These are phyloP conservation scores for Trametes sp. DNA, from an alignment of 1,284 basidiomycete species.

Conservation along the genomic window DNA sequence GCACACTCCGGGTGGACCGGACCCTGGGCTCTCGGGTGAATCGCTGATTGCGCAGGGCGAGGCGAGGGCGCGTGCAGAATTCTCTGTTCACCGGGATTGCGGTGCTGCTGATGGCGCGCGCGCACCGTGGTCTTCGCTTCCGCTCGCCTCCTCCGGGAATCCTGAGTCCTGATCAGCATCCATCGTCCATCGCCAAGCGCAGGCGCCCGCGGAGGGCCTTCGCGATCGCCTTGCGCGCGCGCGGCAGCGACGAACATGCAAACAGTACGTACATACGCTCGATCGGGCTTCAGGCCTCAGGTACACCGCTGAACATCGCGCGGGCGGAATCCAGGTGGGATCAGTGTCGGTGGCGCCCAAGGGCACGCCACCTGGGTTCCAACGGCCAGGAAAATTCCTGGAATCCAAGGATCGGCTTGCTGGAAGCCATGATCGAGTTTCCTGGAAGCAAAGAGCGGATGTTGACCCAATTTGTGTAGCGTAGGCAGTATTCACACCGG, in stretches of 20 bases:
- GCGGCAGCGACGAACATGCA: not conserved
- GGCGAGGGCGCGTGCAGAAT: not conserved
- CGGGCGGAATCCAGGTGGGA: too few relatives aligned
- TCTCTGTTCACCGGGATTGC: constrained; percentile 17
- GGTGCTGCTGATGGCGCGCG: constrained; percentile 9
- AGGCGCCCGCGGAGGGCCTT: not conserved
- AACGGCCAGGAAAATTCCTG: too few relatives aligned
- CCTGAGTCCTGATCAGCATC: not conserved
- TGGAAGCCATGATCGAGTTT: too few relatives aligned
- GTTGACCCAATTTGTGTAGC: too few relatives aligned
- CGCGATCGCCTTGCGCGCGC: not conserved
- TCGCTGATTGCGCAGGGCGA: not conserved
- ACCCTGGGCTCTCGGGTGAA: not conserved
- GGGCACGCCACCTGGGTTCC: too few relatives aligned
- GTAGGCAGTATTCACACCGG: too few relatives aligned
- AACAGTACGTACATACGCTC: constrained; percentile 1
- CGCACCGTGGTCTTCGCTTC: not conserved
- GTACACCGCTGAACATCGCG: too few relatives aligned
- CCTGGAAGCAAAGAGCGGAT: too few relatives aligned
- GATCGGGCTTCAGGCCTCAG: not conserved
- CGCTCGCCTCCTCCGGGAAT: not conserved
- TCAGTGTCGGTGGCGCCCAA: too few relatives aligned
- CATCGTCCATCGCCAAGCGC: not conserved
- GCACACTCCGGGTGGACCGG: not conserved
- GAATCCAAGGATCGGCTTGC: too few relatives aligned